phyloP scores from a whole-genome alignment of 495 filamentous ascomycete genomes.

The Glarea lozoyensis region DNA sequence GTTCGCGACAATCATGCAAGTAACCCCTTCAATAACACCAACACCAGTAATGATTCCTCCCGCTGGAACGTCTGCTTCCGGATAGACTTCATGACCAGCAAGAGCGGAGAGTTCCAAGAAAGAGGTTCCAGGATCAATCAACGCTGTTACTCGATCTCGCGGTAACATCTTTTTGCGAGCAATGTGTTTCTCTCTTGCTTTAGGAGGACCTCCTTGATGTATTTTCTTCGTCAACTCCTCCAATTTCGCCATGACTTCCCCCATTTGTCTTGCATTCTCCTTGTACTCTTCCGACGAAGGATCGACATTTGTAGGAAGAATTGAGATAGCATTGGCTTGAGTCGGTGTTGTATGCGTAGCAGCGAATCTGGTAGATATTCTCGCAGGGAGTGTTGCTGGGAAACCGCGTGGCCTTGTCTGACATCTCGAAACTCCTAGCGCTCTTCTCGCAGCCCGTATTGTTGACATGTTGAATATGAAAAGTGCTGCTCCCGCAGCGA shows the following conservation, averaged over 20 bases:
- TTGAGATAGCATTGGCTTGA: conserved; percentile 68
- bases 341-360: conserved; percentile 58
- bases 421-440: conserved; percentile 7
- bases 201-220: conserved; percentile 66
- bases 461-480: conserved; percentile 13
- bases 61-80: conserved; percentile 73
- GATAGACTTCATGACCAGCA: conserved; percentile 81
- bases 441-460: conserved; percentile 12
- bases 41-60: conserved; percentile 92
- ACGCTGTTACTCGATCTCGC: conserved; percentile 75
- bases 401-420: conserved; percentile 2
- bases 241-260: conserved; percentile 55
- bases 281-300: conserved; percentile 66
- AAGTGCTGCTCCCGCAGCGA: conserved; percentile 9
- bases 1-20: conserved; percentile 92
- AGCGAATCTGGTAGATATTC: conserved; percentile 24
- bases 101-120: conserved; percentile 88
- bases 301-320: conserved; percentile 69
- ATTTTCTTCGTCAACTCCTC: conserved; percentile 60
- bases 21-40: conserved; percentile 81
- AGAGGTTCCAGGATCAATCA: conserved; percentile 81
- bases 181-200: conserved; percentile 84
- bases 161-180: conserved; percentile 89
- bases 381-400: background rate
- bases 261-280: conserved; percentile 76